Conservation (phyloP, 2,329 filamentous ascomycete genomes). For the Aspergillus amoenus region DNA sequence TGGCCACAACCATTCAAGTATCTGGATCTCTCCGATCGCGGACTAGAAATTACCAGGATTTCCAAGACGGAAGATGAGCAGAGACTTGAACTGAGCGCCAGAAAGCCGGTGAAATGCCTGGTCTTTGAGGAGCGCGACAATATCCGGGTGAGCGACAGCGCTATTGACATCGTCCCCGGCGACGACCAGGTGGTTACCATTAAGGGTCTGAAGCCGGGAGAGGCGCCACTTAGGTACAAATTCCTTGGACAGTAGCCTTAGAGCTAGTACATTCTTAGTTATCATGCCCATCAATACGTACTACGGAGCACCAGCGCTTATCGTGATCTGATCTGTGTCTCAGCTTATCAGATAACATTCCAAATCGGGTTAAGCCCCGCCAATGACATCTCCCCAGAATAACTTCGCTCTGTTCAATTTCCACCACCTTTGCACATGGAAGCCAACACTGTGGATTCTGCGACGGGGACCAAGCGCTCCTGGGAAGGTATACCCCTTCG, state of each 20-base stretch:
- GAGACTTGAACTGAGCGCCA: conserved; percentile 46
- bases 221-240: conserved; percentile 25
- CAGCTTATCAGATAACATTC: conserved; percentile 18
- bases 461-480: conserved; percentile 40
- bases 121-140: conserved; percentile 60
- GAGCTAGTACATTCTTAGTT: background rate
- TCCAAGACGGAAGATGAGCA: conserved; percentile 26
- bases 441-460: conserved; percentile 2
- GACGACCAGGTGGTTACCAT: conserved; percentile 50
- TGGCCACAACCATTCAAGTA: conserved; percentile 64
- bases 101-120: conserved; percentile 59
- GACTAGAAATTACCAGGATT: conserved; percentile 46
- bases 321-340: background rate
- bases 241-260: conserved; percentile 25
- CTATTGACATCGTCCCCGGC: conserved; percentile 59
- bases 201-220: conserved; percentile 21
- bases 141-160: conserved; percentile 55
- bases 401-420: background rate
- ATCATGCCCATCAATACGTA: background rate
- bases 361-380: conserved; percentile 9
- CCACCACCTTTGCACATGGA: background rate
- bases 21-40: conserved; percentile 53
- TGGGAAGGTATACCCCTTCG: conserved; percentile 37
- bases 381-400: conserved; percentile 16
- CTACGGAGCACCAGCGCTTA: background rate